These are phyloP conservation scores for Zygosaccharomyces bisporus DNA, from an alignment of 805 yeast genomes.

Conservation along the genomic window DNA sequence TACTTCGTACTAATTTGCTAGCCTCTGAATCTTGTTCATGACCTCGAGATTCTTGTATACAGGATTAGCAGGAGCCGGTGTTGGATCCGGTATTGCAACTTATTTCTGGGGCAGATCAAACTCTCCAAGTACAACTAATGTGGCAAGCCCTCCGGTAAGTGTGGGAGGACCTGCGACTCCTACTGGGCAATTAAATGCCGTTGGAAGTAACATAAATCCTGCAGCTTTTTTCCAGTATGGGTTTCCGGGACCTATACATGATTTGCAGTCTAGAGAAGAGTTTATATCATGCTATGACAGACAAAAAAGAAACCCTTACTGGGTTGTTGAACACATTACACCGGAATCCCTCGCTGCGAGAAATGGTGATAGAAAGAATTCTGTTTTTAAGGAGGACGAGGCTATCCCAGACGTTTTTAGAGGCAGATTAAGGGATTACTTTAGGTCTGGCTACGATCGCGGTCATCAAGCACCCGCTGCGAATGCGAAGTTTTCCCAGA, in stretches of 20 bases:
- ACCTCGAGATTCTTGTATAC: constrained; percentile 3
- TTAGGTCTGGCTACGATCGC: constrained; percentile 92
- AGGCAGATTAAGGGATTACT: constrained; percentile 76
- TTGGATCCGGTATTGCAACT: constrained; percentile 35
- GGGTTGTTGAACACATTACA: constrained; percentile 84
- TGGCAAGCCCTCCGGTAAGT: constrained; percentile 11
- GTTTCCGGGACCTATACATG: constrained; percentile 93
- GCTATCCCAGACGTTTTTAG: constrained; percentile 71
- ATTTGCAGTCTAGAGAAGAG: constrained; percentile 66
- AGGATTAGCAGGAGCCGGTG: constrained; percentile 31
- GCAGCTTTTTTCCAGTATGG: constrained; percentile 85
- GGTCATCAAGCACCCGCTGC: constrained; percentile 99
- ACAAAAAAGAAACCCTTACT: constrained; percentile 77
- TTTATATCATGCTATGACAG: constrained; percentile 86
- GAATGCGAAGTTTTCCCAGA: constrained; percentile 84
- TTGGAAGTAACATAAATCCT: constrained; percentile 54
- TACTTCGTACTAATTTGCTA: no score
- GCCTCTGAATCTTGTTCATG: no score
- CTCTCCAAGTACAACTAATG: constrained; percentile 13
- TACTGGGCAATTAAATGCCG: constrained; percentile 22
- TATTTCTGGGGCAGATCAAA: constrained; percentile 33
- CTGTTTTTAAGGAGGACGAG: constrained; percentile 86
- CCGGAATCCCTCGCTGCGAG: constrained; percentile 55
- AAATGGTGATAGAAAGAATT: constrained; percentile 71
- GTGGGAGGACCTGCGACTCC: constrained; percentile 12